phyloP scores from a whole-genome alignment of 805 yeast genomes.

The Sungouiozyma ichnusensis region DNA sequence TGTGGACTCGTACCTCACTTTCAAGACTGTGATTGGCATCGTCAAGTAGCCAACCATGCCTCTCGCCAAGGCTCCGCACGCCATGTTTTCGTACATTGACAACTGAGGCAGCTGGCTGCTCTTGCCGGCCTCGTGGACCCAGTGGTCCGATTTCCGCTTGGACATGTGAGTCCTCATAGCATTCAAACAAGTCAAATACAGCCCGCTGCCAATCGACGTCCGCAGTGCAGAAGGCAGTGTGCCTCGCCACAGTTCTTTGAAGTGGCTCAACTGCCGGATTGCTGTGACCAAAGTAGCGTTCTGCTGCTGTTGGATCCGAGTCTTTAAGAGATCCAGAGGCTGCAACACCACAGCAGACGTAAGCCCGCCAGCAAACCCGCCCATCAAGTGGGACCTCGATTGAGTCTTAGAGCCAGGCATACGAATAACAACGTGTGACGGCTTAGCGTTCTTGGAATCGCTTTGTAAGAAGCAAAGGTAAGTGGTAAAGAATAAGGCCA shows the following conservation, averaged over 20 bases:
- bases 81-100: constrained; percentile 54
- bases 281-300: constrained; percentile 24
- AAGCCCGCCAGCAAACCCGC: constrained; percentile 82
- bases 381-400: constrained; percentile 43
- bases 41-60: constrained; percentile 75
- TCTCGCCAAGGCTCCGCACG: constrained; percentile 70
- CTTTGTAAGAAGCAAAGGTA: too few relatives aligned
- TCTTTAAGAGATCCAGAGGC: constrained; percentile 82
- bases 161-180: constrained; percentile 38
- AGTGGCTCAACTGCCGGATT: constrained; percentile 32
- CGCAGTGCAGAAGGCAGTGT: constrained; percentile 84
- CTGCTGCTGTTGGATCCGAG: constrained; percentile 63
- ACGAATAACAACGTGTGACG: not conserved
- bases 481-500: too few relatives aligned
- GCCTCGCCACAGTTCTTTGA: constrained; percentile 74
- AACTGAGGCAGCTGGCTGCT: constrained; percentile 57
- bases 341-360: constrained; percentile 72
- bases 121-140: constrained; percentile 4
- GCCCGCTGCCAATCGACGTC: constrained; percentile 83
- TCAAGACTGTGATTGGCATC: constrained; percentile 90
- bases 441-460: too few relatives aligned
- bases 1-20: constrained; percentile 81
- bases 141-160: not conserved
- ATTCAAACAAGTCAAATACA: constrained; percentile 70
- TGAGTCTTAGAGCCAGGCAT: constrained; percentile 5